Conservation (phyloP, 192 early-diverging fungal species). For the Coemansia reversa region DNA sequence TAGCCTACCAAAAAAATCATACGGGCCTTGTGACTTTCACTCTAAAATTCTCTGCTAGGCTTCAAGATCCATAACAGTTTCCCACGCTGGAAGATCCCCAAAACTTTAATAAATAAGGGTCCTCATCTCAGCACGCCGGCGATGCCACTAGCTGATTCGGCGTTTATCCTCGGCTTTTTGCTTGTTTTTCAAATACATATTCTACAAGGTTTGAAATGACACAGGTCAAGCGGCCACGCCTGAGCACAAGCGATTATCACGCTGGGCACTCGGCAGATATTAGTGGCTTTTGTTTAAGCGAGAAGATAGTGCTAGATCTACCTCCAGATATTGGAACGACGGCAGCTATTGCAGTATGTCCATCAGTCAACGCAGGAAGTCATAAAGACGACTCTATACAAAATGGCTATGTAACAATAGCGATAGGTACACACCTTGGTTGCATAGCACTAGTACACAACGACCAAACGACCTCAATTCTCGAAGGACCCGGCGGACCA, state of each 20-base stretch:
- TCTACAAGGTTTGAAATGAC: not conserved
- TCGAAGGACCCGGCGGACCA: constrained; percentile 27
- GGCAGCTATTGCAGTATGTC: constrained; percentile 28
- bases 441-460: constrained; percentile 26
- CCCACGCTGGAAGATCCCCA: not conserved
- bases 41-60: constrained; percentile 6
- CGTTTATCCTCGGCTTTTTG: not conserved
- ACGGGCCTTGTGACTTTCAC: constrained; percentile 14
- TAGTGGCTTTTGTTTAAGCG: not conserved
- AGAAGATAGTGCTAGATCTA: constrained; percentile 12
- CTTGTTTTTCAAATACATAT: not conserved
- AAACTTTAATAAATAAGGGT: not conserved
- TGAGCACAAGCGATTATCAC: not conserved
- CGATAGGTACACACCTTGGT: constrained; percentile 30
- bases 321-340: constrained; percentile 17
- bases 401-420: constrained; percentile 5
- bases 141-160: not conserved
- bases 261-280: not conserved
- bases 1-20: too few species aligned
- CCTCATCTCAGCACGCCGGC: not conserved
- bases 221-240: constrained; percentile 13
- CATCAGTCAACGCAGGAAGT: not conserved
- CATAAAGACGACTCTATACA: not conserved
- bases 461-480: constrained; percentile 7
- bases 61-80: not conserved